Conservation (phyloP, 1,284 basidiomycete genomes). For the Inonotus obliquus region DNA sequence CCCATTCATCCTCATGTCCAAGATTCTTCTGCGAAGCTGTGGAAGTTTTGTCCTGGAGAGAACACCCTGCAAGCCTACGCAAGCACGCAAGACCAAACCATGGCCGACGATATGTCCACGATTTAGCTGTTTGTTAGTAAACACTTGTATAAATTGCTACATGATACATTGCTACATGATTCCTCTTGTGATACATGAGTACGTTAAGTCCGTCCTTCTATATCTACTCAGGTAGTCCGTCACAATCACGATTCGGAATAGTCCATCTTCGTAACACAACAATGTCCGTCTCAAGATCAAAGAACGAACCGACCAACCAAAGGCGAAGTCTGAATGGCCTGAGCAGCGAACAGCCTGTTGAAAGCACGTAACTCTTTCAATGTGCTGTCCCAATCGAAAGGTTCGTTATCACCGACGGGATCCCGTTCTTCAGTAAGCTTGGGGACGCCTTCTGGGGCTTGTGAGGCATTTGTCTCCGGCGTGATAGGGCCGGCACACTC, state of each 20-base stretch:
- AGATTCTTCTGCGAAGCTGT: conserved; percentile 15
- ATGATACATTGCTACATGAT: background rate
- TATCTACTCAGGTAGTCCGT: background rate
- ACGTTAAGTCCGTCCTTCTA: background rate
- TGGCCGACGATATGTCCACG: background rate
- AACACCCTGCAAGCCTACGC: background rate
- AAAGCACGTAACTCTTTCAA: background rate
- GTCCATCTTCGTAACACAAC: background rate
- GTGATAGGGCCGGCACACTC: conserved; percentile 19
- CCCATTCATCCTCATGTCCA: conserved; percentile 6
- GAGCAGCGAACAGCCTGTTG: background rate
- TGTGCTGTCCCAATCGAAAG: background rate
- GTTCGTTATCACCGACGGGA: background rate
- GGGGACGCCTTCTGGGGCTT: conserved; percentile 13
- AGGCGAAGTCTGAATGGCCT: background rate
- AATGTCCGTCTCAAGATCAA: background rate
- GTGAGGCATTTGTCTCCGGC: conserved; percentile 17
- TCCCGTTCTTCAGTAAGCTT: conserved; percentile 8
- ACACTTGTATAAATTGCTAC: background rate
- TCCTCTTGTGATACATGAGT: background rate
- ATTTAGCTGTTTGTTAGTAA: background rate
- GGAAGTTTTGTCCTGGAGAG: conserved; percentile 6
- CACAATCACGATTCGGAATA: background rate
- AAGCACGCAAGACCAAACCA: background rate
- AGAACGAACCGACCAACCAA: background rate